Conservation (phyloP, 164 flowering plant species). For the Liriodendron chinense region DNA sequence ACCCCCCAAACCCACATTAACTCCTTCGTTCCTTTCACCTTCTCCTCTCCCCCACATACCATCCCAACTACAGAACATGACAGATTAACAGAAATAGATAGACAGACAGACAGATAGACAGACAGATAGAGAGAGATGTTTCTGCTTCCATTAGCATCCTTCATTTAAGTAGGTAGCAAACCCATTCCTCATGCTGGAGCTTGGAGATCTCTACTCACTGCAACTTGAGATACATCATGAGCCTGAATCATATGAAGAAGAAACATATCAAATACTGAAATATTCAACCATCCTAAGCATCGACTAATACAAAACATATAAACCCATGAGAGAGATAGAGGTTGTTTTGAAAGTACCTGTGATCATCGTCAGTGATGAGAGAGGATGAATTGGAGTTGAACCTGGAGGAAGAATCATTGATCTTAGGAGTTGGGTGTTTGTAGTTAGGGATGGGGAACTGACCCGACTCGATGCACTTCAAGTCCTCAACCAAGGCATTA, state of each 20-base stretch:
- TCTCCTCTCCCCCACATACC: too few relatives aligned
- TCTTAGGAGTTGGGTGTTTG: conserved; percentile 3
- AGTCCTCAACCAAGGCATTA: conserved; percentile 12
- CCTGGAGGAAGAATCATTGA: neutral
- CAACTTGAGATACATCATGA: conserved; percentile 14
- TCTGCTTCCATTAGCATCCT: too few relatives aligned
- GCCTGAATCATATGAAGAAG: conserved; percentile 6
- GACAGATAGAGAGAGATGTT: neutral
- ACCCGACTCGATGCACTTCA: conserved; percentile 21
- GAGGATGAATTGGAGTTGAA: neutral
- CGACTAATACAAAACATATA: neutral
- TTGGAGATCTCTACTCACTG: neutral
- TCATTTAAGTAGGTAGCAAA: too few relatives aligned
- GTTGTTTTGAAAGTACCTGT: neutral
- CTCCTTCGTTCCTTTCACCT: too few relatives aligned
- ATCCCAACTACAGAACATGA: too few relatives aligned
- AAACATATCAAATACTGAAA: neutral
- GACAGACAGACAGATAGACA: too few relatives aligned
- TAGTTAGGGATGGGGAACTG: conserved; percentile 21
- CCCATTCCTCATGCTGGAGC: neutral
- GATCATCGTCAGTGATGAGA: conserved; percentile 6
- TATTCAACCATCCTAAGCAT: neutral
- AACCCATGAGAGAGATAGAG: neutral
- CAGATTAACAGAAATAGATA: too few relatives aligned
- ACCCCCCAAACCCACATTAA: neutral